Evolutionary conservation across 495 filamentous ascomycete species (phyloP), one percentile per base, ranked within the genome.

Genomic region (Sporormia fimetaria): DNA sequence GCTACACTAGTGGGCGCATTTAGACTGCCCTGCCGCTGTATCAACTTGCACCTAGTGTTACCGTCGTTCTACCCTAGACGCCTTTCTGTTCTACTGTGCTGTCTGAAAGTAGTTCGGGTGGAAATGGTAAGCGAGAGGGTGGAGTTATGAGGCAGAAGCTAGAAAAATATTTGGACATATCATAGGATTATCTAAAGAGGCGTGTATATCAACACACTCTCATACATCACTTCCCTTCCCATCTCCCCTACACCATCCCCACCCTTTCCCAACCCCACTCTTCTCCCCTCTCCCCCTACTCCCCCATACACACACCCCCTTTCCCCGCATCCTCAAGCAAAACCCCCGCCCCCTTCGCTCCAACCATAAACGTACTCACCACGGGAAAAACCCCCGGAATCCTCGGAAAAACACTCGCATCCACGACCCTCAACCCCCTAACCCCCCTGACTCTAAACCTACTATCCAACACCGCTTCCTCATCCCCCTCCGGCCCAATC

Each of bases 401-500:
- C 22, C 27, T 33, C 12, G 49, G 49, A 24, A 37, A 52, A 5
- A 40, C 33, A 28, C 37, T 42, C 16, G 43, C 43, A 43, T 52
- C 49, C 36, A 52, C 49, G 6, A 52, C 49, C 33, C 49, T 42
- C 18, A 52, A 28, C 6, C 49, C 49, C 37, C 27, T 46, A 6
- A 52, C 42, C 6, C 49, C 49, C 21, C 43, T 31, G 4, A 52
- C 49, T n/a, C 37, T 41, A 16, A 42, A 52, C 20, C 43, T 21
- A 1, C 12, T 18, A 47, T 52, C 44, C 29, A 52, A 21, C 16
- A 52, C 49, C 0, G 71, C 71, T 48, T 67, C 52, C 35, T 24
- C 21, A 37, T 75, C 70, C 1, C 59, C 55, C 3, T 67, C 67
- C 11, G 37, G 39, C 0, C 49, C 49, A 33, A 52, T 52, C 18